Conservation (phyloP, 208 protist species). For the Leishmania guyanensis region DNA sequence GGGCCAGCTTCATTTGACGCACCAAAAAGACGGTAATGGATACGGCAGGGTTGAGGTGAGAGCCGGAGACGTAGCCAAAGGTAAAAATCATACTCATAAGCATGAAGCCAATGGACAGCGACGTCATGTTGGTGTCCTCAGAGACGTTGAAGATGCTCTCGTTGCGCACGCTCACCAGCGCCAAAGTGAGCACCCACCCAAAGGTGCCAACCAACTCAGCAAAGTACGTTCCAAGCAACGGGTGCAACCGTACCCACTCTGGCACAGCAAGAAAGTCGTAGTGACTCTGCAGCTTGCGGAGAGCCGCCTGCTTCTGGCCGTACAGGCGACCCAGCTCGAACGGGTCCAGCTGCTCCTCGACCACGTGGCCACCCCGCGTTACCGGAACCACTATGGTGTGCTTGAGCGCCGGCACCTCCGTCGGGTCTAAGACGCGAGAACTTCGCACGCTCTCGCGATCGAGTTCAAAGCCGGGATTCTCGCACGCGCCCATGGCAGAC, state of each 20-base stretch:
- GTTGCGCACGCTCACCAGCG: conserved; percentile 76
- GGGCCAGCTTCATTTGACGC: conserved; percentile 53
- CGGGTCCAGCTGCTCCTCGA: conserved; percentile 60
- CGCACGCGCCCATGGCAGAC: background rate
- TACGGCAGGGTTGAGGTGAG: conserved; percentile 87
- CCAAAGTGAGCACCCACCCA: conserved; percentile 71
- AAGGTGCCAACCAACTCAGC: conserved; percentile 84
- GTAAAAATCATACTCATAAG: conserved; percentile 83
- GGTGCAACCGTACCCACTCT: conserved; percentile 84
- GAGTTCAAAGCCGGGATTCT: background rate
- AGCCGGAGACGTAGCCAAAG: conserved; percentile 81
- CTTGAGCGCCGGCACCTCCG: conserved; percentile 29
- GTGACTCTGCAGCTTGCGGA: conserved; percentile 48
- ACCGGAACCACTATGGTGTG: conserved; percentile 46
- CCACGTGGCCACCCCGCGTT: conserved; percentile 45
- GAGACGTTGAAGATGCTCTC: conserved; percentile 55
- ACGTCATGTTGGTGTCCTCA: conserved; percentile 72
- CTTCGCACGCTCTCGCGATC: background rate
- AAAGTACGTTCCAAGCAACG: conserved; percentile 78
- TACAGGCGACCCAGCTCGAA: conserved; percentile 66
- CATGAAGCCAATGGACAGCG: conserved; percentile 84
- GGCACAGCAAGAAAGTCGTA: conserved; percentile 79
- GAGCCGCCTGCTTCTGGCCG: conserved; percentile 69
- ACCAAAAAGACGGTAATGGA: conserved; percentile 76
- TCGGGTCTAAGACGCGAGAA: conserved; percentile 21